phyloP scores from a whole-genome alignment of 2,329 filamentous ascomycete species.

The Nothophaeocryptopus gaeumannii region DNA sequence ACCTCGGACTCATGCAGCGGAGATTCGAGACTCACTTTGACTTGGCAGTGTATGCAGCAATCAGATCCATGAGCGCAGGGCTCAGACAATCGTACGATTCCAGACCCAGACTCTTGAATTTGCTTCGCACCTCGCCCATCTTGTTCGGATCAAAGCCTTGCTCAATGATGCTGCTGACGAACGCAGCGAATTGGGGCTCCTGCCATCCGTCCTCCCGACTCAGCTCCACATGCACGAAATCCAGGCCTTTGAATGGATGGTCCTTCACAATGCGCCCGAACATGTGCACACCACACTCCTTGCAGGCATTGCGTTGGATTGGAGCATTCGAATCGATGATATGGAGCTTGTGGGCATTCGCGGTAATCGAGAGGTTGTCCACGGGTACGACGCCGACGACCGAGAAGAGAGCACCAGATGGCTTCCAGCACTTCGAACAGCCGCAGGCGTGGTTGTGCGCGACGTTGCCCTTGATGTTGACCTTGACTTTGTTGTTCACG shows the following conservation, averaged over 20 bases:
- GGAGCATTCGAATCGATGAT: conserved; percentile 56
- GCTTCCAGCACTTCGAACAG: conserved; percentile 72
- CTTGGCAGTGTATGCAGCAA: conserved; percentile 26
- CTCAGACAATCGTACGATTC: conserved; percentile 63
- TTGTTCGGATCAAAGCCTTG: conserved; percentile 58
- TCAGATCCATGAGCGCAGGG: conserved; percentile 60
- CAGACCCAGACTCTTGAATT: conserved; percentile 55
- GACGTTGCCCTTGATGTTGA: conserved; percentile 58
- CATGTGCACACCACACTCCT: conserved; percentile 59
- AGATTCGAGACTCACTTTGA: conserved; percentile 19
- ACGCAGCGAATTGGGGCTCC: conserved; percentile 67
- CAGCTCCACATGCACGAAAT: conserved; percentile 66
- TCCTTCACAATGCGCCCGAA: conserved; percentile 64
- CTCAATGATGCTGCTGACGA: conserved; percentile 67
- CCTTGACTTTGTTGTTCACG: conserved; percentile 53
- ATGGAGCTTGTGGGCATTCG: conserved; percentile 57
- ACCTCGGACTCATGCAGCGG: conserved; percentile 1
- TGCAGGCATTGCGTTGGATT: conserved; percentile 62
- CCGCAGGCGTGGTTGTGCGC: conserved; percentile 69
- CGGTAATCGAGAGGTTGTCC: conserved; percentile 55
- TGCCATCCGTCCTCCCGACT: conserved; percentile 63
- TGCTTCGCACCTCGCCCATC: conserved; percentile 55
- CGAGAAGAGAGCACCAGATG: conserved; percentile 61
- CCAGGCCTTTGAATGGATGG: conserved; percentile 66
- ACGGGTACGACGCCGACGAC: conserved; percentile 60